phyloP scores from a whole-genome alignment of 192 early-diverging fungal genomes.

The Chytriomyces hyalinus region DNA sequence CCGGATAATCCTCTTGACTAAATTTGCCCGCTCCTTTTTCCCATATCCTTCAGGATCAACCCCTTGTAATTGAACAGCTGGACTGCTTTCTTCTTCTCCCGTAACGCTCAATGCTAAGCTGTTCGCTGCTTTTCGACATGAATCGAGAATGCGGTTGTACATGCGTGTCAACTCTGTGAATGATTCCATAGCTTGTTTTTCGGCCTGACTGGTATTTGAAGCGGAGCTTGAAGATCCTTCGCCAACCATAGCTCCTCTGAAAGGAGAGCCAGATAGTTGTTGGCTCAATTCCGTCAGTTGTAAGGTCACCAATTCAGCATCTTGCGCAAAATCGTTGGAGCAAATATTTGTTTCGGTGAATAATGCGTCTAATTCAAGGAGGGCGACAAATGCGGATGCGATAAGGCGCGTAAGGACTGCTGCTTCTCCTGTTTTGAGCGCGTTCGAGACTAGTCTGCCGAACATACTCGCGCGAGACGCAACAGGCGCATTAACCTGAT shows the following conservation, averaged over 20 bases:
- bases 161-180: slow-evolving; percentile 8
- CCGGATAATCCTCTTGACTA: neutral
- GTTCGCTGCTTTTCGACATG: neutral
- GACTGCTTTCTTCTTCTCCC: neutral
- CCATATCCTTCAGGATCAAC: neutral
- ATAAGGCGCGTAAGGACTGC: neutral
- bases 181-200: neutral
- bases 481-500: neutral
- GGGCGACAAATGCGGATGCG: neutral
- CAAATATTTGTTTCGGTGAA: slow-evolving; percentile 10
- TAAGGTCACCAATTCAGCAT: neutral
- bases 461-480: neutral
- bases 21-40: neutral
- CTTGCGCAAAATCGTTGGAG: neutral
- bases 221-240: neutral
- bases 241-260: neutral
- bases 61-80: neutral
- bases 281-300: neutral
- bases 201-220: neutral
- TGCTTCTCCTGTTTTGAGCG: neutral
- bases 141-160: slow-evolving; percentile 9
- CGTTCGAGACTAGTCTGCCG: neutral
- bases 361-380: slow-evolving; percentile 3
- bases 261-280: neutral
- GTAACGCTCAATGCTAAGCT: neutral